Conservation (phyloP, 805 yeast species). For the Kodamaea sagamina region DNA sequence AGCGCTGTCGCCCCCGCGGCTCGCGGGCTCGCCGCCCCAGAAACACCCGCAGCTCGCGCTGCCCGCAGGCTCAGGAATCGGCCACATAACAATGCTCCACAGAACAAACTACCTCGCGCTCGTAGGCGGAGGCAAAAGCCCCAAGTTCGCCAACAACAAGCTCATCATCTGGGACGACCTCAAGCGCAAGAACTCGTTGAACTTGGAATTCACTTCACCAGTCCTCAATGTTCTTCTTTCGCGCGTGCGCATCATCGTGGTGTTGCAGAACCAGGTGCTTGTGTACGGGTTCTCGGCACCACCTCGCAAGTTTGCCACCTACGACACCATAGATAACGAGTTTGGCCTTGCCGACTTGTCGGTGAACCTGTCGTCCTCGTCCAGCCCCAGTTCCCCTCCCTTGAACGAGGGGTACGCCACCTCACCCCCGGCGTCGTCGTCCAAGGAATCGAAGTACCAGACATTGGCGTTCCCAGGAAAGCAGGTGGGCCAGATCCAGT, state of each 20-base stretch:
- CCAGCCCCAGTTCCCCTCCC: constrained; percentile 7
- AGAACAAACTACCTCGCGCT: constrained; percentile 88
- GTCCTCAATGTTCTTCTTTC: constrained; percentile 75
- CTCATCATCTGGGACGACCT: constrained; percentile 91
- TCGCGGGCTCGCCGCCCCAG: constrained; percentile 10
- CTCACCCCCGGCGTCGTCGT: constrained; percentile 14
- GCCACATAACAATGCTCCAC: constrained; percentile 77
- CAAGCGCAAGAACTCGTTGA: constrained; percentile 69
- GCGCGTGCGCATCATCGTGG: constrained; percentile 72
- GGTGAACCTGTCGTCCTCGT: constrained; percentile 23
- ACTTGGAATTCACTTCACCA: constrained; percentile 74
- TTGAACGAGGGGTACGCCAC: neutral
- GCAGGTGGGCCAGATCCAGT: constrained; percentile 73
- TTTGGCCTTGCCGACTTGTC: constrained; percentile 63
- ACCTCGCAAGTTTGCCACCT: constrained; percentile 63
- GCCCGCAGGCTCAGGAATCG: constrained; percentile 58
- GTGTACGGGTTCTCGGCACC: constrained; percentile 82
- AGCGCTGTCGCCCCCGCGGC: constrained; percentile 15
- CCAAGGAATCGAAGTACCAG: constrained; percentile 35
- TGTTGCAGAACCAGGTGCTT: constrained; percentile 63
- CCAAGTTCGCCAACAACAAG: constrained; percentile 76
- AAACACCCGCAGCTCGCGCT: neutral
- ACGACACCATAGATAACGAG: constrained; percentile 67
- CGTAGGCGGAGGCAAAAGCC: constrained; percentile 86
- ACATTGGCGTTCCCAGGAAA: constrained; percentile 79